Evolutionary conservation across 2,329 filamentous ascomycete species (phyloP).

Genomic region (Byssothecium circinans): DNA sequence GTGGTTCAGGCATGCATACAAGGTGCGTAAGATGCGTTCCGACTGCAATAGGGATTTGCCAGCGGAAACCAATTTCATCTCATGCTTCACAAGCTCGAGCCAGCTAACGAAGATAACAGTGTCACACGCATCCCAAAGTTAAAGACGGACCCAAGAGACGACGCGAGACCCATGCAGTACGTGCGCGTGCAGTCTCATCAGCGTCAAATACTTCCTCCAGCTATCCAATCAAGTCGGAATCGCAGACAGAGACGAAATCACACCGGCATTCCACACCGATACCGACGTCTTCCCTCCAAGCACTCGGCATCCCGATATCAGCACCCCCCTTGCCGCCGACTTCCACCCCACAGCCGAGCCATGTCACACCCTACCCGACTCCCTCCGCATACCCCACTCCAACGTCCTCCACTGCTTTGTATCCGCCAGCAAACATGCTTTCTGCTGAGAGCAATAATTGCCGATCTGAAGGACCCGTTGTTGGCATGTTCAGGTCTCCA

Average conservation of each 20-base stretch:
- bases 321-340: slow-evolving; percentile 17
- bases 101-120: slow-evolving; percentile 36
- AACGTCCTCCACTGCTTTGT: slow-evolving; percentile 22
- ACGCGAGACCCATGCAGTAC: slow-evolving; percentile 44
- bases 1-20: slow-evolving; percentile 88
- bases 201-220: slow-evolving; percentile 37
- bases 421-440: slow-evolving; percentile 10
- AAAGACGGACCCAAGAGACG: slow-evolving; percentile 48
- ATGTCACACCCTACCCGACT: slow-evolving; percentile 18
- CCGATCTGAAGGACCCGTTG: slow-evolving; percentile 19
- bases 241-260: slow-evolving; percentile 23
- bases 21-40: slow-evolving; percentile 56
- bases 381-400: slow-evolving; percentile 31
- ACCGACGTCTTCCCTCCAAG: slow-evolving; percentile 26
- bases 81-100: slow-evolving; percentile 15
- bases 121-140: slow-evolving; percentile 48
- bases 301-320: slow-evolving; percentile 28
- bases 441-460: neutral
- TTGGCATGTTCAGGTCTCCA: slow-evolving; percentile 37
- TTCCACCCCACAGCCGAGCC: slow-evolving; percentile 26
- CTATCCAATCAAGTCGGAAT: slow-evolving; percentile 38
- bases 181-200: slow-evolving; percentile 40
- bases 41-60: slow-evolving; percentile 7
- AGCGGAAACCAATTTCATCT: neutral
- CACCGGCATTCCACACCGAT: slow-evolving; percentile 38